phyloP scores from a whole-genome alignment of 129 eudicot genomes.

The Calendula officinalis region DNA sequence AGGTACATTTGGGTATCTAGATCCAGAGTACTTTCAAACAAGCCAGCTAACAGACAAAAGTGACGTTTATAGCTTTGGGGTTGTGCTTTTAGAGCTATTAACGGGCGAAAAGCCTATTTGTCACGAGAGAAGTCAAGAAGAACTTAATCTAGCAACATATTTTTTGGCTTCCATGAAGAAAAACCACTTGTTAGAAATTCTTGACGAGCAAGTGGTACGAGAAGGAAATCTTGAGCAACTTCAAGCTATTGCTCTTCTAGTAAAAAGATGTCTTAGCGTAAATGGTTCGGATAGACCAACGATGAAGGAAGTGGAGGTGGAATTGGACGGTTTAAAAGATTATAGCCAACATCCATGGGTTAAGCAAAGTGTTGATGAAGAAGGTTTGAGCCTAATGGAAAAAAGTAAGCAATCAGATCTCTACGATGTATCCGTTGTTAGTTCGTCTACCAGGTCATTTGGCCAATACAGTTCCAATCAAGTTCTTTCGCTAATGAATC shows the following conservation, averaged over 20 bases:
- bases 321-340: background rate
- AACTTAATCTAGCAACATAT: constrained; percentile 39
- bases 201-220: constrained; percentile 30
- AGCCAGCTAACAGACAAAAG: no score
- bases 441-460: background rate
- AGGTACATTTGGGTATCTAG: no score
- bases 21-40: no score
- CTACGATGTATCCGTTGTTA: background rate
- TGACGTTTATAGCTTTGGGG: no score
- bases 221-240: constrained; percentile 42
- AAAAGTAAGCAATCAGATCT: background rate
- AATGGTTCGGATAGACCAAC: background rate
- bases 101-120: constrained; percentile 37
- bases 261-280: background rate
- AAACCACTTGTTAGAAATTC: constrained; percentile 36
- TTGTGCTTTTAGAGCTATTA: constrained; percentile 24
- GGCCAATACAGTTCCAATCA: no score
- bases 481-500: no score
- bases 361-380: background rate
- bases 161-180: constrained; percentile 39
- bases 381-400: background rate
- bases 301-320: background rate
- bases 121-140: constrained; percentile 31
- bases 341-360: background rate
- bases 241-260: constrained; percentile 16